These are phyloP conservation scores for Russula lepida DNA, from an alignment of 768 basidiomycete genomes.

Conservation along the genomic window DNA sequence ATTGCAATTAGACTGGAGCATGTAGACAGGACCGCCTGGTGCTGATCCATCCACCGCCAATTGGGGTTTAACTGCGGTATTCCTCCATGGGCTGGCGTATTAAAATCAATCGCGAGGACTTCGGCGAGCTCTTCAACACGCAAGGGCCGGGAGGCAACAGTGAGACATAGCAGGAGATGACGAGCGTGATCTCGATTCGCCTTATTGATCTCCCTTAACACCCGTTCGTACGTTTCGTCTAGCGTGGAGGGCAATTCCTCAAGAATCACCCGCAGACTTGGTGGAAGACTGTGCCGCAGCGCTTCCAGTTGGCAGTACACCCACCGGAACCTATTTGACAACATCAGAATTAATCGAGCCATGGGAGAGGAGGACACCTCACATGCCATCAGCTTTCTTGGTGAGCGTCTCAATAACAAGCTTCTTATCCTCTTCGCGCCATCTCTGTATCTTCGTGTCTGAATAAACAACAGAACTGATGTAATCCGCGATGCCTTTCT, in stretches of 20 bases:
- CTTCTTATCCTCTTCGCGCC: neutral
- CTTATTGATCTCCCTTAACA: neutral
- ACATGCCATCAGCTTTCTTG: neutral
- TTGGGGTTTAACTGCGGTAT: neutral
- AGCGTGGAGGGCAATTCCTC: neutral
- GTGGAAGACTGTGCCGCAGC: neutral
- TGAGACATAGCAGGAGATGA: conserved; percentile 9
- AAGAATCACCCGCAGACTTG: neutral
- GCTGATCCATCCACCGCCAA: neutral
- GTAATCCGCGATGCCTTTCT: neutral
- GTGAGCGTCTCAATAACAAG: neutral
- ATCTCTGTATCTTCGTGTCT: neutral
- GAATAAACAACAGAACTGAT: neutral
- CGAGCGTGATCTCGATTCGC: neutral
- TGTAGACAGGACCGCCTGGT: neutral
- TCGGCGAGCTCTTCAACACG: conserved; percentile 1
- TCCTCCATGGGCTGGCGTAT: neutral
- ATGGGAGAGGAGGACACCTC: neutral
- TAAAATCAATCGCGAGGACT: conserved; percentile 9
- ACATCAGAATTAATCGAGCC: neutral
- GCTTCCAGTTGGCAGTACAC: neutral
- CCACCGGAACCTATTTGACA: neutral
- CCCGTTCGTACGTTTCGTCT: neutral
- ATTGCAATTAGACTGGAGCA: conserved; percentile 6
- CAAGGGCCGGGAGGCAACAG: neutral